Percentiles rank a stretch among this genome's conserved stretches.
These are phyloP conservation scores for Ceratonia siliqua DNA, from an alignment of 306 rosid genomes.

Conservation along the genomic window DNA sequence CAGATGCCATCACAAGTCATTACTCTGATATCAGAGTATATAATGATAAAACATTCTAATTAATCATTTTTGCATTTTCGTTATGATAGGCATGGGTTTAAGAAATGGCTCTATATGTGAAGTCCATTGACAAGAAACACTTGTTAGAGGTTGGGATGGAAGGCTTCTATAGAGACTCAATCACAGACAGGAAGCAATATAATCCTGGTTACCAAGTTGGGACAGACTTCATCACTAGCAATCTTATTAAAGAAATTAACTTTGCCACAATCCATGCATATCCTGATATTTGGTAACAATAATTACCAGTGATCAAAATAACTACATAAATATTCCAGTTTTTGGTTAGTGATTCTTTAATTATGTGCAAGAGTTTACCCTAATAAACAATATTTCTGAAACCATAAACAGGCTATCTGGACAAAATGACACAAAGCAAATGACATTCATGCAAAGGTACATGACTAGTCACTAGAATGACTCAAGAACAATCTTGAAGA, in stretches of 20 bases:
- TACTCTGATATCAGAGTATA: too few relatives aligned
- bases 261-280: conserved; percentile 54
- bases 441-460: conserved; percentile 34
- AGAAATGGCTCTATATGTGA: conserved; percentile 50
- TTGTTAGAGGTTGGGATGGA: conserved; percentile 56
- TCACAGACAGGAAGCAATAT: conserved; percentile 36
- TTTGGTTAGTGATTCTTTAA: too few relatives aligned
- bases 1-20: too few relatives aligned
- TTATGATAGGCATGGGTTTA: conserved; percentile 46
- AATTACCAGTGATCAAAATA: too few relatives aligned
- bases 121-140: conserved; percentile 52
- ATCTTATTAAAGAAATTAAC: conserved; percentile 41
- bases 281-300: conserved; percentile 48
- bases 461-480: conserved; percentile 30
- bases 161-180: conserved; percentile 56
- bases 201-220: conserved; percentile 46
- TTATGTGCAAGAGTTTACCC: too few relatives aligned
- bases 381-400: neutral
- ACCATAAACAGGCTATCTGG: conserved; percentile 36
- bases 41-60: neutral
- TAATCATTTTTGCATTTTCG: neutral
- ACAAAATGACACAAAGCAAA: conserved; percentile 21
- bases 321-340: too few relatives aligned
- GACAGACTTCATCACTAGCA: conserved; percentile 47
- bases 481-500: conserved; percentile 33